phyloP scores from a whole-genome alignment of 179 eudicot species.

The Corrigiola litoralis region DNA sequence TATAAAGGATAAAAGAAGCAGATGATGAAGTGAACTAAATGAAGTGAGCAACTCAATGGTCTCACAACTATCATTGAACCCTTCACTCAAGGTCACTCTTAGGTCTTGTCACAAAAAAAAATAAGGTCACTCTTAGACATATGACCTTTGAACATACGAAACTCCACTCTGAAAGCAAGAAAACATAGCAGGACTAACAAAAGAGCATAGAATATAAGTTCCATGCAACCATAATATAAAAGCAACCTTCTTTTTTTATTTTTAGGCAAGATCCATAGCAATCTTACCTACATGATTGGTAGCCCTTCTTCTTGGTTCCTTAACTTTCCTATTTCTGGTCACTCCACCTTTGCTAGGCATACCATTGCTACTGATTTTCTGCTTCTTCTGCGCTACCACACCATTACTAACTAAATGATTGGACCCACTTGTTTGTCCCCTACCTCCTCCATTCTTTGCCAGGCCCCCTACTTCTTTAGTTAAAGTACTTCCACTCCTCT shows the following conservation, averaged over 20 bases:
- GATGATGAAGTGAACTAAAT: no score
- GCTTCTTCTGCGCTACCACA: background rate
- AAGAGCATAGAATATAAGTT: background rate
- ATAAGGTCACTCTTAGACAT: background rate
- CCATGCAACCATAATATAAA: background rate
- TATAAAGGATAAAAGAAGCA: no score
- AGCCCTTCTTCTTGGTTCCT: slow-evolving; percentile 14
- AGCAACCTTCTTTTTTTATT: no score
- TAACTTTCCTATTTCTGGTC: background rate
- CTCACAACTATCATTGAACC: no score
- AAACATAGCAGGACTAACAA: background rate
- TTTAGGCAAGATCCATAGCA: background rate
- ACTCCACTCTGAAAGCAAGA: background rate
- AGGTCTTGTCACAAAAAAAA: no score
- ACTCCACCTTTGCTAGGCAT: background rate
- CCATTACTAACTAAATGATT: background rate
- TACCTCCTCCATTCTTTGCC: background rate
- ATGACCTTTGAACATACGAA: background rate
- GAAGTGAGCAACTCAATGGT: no score
- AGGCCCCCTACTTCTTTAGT: slow-evolving; percentile 5
- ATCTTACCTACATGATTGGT: slow-evolving; percentile 17
- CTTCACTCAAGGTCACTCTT: no score
- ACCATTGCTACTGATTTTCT: slow-evolving; percentile 11
- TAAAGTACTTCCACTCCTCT: background rate
- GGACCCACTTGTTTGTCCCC: background rate